Evolutionary conservation across 2,329 filamentous ascomycete species (phyloP).

Genomic region (Botrytis elliptica): DNA sequence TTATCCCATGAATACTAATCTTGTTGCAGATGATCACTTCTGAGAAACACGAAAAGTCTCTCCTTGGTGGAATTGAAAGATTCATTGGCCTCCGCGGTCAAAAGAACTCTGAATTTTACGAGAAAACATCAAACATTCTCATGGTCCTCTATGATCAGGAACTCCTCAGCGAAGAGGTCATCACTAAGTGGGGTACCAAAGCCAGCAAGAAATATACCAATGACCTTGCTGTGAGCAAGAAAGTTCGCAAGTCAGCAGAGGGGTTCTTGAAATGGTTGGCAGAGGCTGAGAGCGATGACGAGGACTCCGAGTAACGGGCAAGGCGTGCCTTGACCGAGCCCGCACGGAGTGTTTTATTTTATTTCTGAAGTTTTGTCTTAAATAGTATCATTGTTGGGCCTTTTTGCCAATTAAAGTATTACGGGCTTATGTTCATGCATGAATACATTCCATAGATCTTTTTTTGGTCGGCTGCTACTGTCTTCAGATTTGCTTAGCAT

Average conservation of each 20-base stretch:
- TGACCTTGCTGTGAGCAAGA: conserved; percentile 83
- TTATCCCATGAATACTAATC: not conserved
- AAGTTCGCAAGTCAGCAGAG: conserved; percentile 92
- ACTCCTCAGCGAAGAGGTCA: conserved; percentile 80
- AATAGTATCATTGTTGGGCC: not conserved
- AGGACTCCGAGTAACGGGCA: conserved; percentile 55
- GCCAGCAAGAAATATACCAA: conserved; percentile 95
- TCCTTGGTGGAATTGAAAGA: conserved; percentile 92
- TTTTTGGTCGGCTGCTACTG: not conserved
- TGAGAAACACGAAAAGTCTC: conserved; percentile 91
- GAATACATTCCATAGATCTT: not conserved
- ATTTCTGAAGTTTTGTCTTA: not conserved
- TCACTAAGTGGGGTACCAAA: conserved; percentile 89
- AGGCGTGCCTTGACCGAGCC: not conserved
- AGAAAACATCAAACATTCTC: conserved; percentile 80
- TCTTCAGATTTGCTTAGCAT: conserved; percentile 1
- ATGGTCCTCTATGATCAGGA: conserved; percentile 90
- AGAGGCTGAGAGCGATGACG: conserved; percentile 74
- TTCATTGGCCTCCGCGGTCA: conserved; percentile 72
- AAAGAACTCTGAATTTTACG: conserved; percentile 75
- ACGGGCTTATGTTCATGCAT: not conserved
- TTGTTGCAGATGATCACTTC: conserved; percentile 69
- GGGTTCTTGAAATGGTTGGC: conserved; percentile 93
- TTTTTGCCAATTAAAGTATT: not conserved
- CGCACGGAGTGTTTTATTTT: not conserved